These are phyloP conservation scores for Megacollybia marginata DNA, from an alignment of 768 basidiomycete genomes.

Conservation along the genomic window DNA sequence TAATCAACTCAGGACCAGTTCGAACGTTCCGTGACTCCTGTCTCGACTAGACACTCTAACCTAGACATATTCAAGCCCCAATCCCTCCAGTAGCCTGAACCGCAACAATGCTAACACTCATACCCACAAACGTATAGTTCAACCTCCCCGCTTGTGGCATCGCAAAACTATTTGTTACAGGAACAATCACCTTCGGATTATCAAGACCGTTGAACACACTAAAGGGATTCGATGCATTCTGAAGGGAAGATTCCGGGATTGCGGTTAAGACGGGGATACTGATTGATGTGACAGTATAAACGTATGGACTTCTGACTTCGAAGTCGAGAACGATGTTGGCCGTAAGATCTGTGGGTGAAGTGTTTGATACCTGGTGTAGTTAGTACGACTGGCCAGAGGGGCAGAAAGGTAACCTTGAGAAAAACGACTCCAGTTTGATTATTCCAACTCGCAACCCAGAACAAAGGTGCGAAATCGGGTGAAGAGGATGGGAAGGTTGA, in stretches of 20 bases:
- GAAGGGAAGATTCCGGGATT: conserved; percentile 14
- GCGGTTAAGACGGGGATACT: conserved; percentile 21
- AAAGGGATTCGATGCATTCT: conserved; percentile 9
- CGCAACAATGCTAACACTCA: conserved; percentile 20
- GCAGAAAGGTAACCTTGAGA: conserved; percentile 19
- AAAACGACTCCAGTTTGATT: conserved; percentile 25
- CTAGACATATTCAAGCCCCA: too few species aligned
- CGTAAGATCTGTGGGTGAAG: conserved; percentile 20
- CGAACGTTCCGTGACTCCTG: too few species aligned
- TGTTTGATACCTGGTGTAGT: conserved; percentile 21
- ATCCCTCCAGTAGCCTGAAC: too few species aligned
- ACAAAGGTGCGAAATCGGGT: conserved; percentile 21
- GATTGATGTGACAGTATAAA: conserved; percentile 15
- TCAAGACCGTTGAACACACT: conserved; percentile 25
- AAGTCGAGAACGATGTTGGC: conserved; percentile 25
- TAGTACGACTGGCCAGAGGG: not conserved
- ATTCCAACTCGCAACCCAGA: conserved; percentile 27
- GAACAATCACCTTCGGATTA: conserved; percentile 22
- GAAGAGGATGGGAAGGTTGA: conserved; percentile 19
- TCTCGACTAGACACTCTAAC: too few species aligned
- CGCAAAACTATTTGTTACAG: conserved; percentile 19
- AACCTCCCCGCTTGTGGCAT: conserved; percentile 20
- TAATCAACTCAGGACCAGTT: too few species aligned
- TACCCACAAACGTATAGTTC: conserved; percentile 27
- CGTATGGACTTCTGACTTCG: conserved; percentile 13